Percentiles rank a stretch among this genome's conserved stretches.
Evolutionary conservation across 2,329 filamentous ascomycete species (phyloP).

Genomic region (Colletotrichum sansevieriae): DNA sequence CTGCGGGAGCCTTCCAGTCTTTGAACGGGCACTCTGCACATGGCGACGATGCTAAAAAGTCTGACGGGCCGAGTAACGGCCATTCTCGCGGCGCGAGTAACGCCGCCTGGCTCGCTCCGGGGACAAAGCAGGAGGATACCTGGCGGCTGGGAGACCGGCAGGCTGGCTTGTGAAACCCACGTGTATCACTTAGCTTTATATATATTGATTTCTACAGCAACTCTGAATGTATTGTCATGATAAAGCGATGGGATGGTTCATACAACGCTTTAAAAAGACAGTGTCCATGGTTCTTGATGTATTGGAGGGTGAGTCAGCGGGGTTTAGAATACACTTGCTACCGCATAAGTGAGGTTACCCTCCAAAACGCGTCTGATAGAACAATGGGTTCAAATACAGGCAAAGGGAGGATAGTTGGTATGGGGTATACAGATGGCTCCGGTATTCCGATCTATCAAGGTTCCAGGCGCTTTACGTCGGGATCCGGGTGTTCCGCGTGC

Average conservation of each 20-base stretch:
- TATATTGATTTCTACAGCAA: constrained; percentile 5
- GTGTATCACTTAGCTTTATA: constrained; percentile 36
- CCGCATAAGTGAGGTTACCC: constrained; percentile 2
- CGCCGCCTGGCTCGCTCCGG: constrained; percentile 78
- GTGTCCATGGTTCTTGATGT: neutral
- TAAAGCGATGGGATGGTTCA: constrained; percentile 18
- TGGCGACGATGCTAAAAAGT: constrained; percentile 67
- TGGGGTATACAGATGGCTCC: constrained; percentile 17
- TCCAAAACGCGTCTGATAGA: constrained; percentile 3
- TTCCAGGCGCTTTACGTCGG: constrained; percentile 8
- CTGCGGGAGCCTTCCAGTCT: constrained; percentile 43
- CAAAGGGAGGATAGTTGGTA: neutral
- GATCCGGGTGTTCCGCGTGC: neutral
- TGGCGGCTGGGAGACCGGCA: constrained; percentile 68
- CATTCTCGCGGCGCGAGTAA: constrained; percentile 61
- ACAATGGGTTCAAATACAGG: neutral
- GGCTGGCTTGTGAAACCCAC: constrained; percentile 42
- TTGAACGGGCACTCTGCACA: constrained; percentile 61
- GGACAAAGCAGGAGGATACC: constrained; percentile 88
- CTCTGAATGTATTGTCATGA: constrained; percentile 38
- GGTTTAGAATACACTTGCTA: constrained; percentile 7
- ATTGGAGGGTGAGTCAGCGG: neutral
- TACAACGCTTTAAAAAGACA: constrained; percentile 9
- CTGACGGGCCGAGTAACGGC: constrained; percentile 60
- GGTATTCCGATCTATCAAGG: neutral